These are phyloP conservation scores for Scheffersomyces segobiensis DNA, from an alignment of 1,139 yeast species.

Conservation along the genomic window DNA sequence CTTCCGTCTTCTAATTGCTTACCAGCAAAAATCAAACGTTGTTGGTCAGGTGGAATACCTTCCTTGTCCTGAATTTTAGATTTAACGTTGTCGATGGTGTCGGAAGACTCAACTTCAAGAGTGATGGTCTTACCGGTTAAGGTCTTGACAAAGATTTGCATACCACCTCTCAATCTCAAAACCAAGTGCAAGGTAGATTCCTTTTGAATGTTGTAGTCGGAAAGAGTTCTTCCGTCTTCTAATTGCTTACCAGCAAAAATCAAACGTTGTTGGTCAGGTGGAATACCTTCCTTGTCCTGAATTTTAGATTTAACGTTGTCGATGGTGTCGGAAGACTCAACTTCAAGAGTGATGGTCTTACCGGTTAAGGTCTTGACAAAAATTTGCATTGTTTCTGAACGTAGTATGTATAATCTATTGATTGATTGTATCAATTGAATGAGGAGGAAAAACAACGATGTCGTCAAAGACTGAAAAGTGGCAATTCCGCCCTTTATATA, in stretches of 20 bases:
- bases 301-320: conserved; percentile 61
- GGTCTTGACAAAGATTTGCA: conserved; percentile 50
- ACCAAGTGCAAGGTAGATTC: conserved; percentile 51
- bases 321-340: conserved; percentile 74
- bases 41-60: conserved; percentile 56
- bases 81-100: conserved; percentile 67
- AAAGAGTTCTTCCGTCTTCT: conserved; percentile 67
- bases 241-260: conserved; percentile 62
- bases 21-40: conserved; percentile 59
- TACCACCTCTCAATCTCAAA: conserved; percentile 31
- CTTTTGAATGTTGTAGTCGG: conserved; percentile 65
- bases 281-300: conserved; percentile 56
- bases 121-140: conserved; percentile 74
- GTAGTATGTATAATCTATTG: background rate
- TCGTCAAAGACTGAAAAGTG: conserved; percentile 6
- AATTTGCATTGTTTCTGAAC: conserved; percentile 22
- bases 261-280: conserved; percentile 56
- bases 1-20: conserved; percentile 67
- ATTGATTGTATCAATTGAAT: conserved; percentile 1
- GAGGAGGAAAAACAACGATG: background rate
- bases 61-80: conserved; percentile 56
- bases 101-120: conserved; percentile 69
- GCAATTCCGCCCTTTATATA: conserved; percentile 13
- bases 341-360: conserved; percentile 69
- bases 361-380: conserved; percentile 64